Evolutionary conservation across 2,329 filamentous ascomycete genomes (phyloP).

Genomic region (Colletotrichum sp.): DNA sequence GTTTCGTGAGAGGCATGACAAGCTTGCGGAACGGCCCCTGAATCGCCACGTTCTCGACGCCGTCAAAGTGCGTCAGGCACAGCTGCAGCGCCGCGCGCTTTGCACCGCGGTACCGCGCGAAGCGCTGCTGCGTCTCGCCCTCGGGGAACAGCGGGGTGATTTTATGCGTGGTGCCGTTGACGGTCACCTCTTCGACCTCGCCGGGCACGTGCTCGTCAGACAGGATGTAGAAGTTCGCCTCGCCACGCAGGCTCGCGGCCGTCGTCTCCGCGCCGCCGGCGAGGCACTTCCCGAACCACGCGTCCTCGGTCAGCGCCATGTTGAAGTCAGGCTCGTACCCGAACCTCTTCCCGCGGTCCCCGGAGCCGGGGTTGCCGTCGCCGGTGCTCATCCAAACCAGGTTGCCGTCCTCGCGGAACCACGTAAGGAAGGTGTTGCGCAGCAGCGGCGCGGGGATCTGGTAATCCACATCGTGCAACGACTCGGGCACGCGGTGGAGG

Average conservation of each 20-base stretch:
- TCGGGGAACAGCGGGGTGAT: slow-evolving; percentile 13
- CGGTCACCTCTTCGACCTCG: slow-evolving; percentile 18
- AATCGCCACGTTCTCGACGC: slow-evolving; percentile 39
- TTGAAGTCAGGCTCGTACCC: slow-evolving; percentile 26
- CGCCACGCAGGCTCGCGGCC: neutral
- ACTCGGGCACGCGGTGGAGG: slow-evolving; percentile 19
- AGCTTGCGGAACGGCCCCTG: slow-evolving; percentile 41
- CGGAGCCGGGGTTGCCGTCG: neutral
- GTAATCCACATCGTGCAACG: slow-evolving; percentile 30
- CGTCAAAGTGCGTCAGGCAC: slow-evolving; percentile 42
- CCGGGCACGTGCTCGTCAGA: slow-evolving; percentile 11
- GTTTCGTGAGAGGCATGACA: slow-evolving; percentile 36
- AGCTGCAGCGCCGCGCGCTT: slow-evolving; percentile 51
- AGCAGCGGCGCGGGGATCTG: slow-evolving; percentile 20
- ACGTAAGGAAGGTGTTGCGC: slow-evolving; percentile 1
- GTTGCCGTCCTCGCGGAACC: slow-evolving; percentile 19
- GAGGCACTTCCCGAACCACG: slow-evolving; percentile 38
- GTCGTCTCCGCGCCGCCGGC: slow-evolving; percentile 22
- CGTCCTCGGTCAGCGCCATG: slow-evolving; percentile 39
- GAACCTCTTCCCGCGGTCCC: neutral
- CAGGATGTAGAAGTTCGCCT: slow-evolving; percentile 20
- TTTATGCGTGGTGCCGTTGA: neutral
- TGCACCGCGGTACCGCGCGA: slow-evolving; percentile 43
- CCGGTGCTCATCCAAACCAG: slow-evolving; percentile 10
- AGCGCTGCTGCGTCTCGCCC: slow-evolving; percentile 27